Evolutionary conservation across 768 basidiomycete species (phyloP).

Genomic region (Holtermannia corniformis): DNA sequence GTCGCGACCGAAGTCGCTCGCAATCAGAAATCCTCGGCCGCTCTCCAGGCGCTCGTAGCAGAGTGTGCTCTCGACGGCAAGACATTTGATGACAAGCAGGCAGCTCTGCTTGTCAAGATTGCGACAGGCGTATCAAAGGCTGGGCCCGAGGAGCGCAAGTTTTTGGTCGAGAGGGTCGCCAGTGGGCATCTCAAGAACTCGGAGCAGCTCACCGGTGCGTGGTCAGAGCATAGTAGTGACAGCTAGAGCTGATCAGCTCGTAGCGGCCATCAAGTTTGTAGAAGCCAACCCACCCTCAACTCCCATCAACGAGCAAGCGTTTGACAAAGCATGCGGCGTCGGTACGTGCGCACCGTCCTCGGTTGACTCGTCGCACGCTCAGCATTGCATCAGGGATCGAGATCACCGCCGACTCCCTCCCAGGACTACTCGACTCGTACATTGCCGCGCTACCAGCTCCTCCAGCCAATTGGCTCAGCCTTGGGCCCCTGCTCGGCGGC

Average conservation of each 20-base stretch:
- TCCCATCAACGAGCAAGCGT: slow-evolving; percentile 57
- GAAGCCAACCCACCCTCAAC: slow-evolving; percentile 48
- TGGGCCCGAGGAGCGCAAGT: slow-evolving; percentile 51
- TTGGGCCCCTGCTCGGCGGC: slow-evolving; percentile 49
- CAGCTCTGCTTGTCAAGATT: slow-evolving; percentile 58
- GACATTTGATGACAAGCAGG: slow-evolving; percentile 65
- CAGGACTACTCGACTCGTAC: slow-evolving; percentile 51
- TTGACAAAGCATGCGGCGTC: slow-evolving; percentile 73
- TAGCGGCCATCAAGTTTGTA: slow-evolving; percentile 69
- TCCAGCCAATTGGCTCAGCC: slow-evolving; percentile 59
- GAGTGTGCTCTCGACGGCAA: slow-evolving; percentile 47
- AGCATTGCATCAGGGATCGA: slow-evolving; percentile 57
- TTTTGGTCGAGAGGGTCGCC: slow-evolving; percentile 59
- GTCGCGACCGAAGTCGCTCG: slow-evolving; percentile 78
- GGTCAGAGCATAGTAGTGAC: background rate
- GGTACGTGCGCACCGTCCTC: slow-evolving; percentile 54
- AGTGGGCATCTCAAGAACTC: slow-evolving; percentile 62
- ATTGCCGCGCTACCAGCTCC: slow-evolving; percentile 47
- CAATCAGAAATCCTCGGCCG: slow-evolving; percentile 62
- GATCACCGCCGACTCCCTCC: slow-evolving; percentile 60
- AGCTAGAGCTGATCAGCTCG: slow-evolving; percentile 1
- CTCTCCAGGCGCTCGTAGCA: slow-evolving; percentile 62
- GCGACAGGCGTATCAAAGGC: slow-evolving; percentile 57
- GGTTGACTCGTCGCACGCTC: background rate
- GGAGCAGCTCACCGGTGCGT: slow-evolving; percentile 79